A percentile compares a stretch with the other conserved stretches of the same genome.
Evolutionary conservation across 2,329 filamentous ascomycete species (phyloP).

Genomic region (Metarhizium sp.): DNA sequence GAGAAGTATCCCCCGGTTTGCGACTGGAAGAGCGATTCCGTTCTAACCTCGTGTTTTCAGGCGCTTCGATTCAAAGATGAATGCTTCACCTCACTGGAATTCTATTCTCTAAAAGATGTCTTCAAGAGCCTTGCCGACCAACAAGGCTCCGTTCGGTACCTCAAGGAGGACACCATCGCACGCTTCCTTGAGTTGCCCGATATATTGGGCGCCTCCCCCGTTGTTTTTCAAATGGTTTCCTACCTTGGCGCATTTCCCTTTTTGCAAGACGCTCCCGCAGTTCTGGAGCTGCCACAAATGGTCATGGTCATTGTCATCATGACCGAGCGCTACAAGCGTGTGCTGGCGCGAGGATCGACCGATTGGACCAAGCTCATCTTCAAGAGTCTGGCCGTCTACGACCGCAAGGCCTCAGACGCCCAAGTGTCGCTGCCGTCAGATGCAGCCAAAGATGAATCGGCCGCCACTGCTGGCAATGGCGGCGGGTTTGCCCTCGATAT

Average conservation of each 20-base stretch:
- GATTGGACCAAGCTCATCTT: constrained; percentile 59
- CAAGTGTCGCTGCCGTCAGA: constrained; percentile 2
- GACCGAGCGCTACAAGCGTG: constrained; percentile 58
- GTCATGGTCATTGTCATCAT: constrained; percentile 65
- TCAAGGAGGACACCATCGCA: constrained; percentile 59
- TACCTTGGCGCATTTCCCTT: constrained; percentile 69
- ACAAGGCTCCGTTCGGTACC: constrained; percentile 51
- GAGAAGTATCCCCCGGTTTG: constrained; percentile 11
- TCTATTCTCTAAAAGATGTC: constrained; percentile 65
- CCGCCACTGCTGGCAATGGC: constrained; percentile 8
- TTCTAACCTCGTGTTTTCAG: constrained; percentile 23
- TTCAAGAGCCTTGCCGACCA: constrained; percentile 61
- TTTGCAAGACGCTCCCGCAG: constrained; percentile 57
- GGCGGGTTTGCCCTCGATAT: constrained; percentile 38
- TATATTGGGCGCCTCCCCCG: constrained; percentile 54
- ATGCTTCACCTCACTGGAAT: constrained; percentile 62
- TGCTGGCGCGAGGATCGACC: constrained; percentile 47
- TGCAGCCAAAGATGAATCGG: neutral
- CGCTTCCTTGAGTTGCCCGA: constrained; percentile 68
- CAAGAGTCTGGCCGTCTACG: constrained; percentile 62
- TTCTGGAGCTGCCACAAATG: constrained; percentile 60
- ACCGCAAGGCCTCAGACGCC: constrained; percentile 40
- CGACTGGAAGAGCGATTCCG: neutral
- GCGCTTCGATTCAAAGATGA: constrained; percentile 56
- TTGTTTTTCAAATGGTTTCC: constrained; percentile 63